Evolutionary conservation across 768 basidiomycete genomes (phyloP), one percentile per base, ranked within the genome.

Genomic region (Termitomyces sp.): DNA sequence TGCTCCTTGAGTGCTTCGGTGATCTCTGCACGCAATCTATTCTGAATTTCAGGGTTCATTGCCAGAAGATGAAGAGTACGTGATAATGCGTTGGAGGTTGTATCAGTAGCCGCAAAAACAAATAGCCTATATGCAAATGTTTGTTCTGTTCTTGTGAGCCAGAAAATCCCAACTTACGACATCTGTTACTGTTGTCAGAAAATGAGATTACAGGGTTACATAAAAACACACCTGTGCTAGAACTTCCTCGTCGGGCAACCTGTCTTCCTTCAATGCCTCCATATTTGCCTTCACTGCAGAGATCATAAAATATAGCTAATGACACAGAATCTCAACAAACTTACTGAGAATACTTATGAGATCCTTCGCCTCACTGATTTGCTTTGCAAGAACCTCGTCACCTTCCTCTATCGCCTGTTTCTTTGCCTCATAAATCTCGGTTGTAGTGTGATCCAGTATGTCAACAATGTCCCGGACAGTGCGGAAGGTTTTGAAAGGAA

Each of bases 391-490:
- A 22, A 38, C 52, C 49, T 61, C 57, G 15, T 61, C 46, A 5
- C 60, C 60, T 45, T 55, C 57, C 20, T 20, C 22, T 18, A 64
- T 16, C 12, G 55, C 55, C 13, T 28, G 38, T n/a, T 64, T 57
- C 51, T 64, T 64, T 9, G 36, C 52, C 12, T 57, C 22, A 35
- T 52, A 64, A 40, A 64, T 60, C 11, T 60, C 59, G 2, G 36
- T 36, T 13, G 56, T 42, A 32, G 55, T 64, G n/a, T 18, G 32
- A 33, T 60, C 22, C 32, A 60, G 24, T 11, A 20, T 39, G 54
- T 61, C 58, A n/a, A 60, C 22, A 15, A 60, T 54, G 20, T 60
- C 55, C 20, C 59, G 24, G 1, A 63, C 15, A n/a, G 16, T 36
- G 7, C 24, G 46, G 38, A 57, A 20, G 35, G 39, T 50, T 52